These are phyloP conservation scores for Candida silvatica DNA, from an alignment of 805 yeast species.

Conservation along the genomic window DNA sequence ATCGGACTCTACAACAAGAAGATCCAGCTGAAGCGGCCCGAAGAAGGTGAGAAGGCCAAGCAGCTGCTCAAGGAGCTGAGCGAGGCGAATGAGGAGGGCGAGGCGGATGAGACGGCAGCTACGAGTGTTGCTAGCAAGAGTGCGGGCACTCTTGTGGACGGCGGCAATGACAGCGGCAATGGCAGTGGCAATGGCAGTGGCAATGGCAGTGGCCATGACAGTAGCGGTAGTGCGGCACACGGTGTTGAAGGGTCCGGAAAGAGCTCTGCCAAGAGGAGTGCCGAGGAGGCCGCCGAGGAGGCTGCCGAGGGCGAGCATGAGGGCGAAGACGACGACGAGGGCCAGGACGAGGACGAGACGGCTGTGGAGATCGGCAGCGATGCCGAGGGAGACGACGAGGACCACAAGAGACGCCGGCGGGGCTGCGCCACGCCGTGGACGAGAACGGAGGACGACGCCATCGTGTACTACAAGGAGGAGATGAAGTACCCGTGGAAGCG, in stretches of 20 bases:
- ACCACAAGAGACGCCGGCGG: constrained; percentile 1
- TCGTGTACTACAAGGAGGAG: constrained; percentile 29
- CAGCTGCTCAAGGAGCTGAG: constrained; percentile 3
- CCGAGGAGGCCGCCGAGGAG: constrained; percentile 4
- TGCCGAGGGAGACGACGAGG: neutral
- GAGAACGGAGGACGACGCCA: constrained; percentile 27
- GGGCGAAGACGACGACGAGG: constrained; percentile 1
- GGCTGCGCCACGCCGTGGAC: constrained; percentile 22
- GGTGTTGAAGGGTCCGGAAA: constrained; percentile 2
- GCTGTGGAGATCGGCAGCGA: neutral
- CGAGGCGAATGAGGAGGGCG: constrained; percentile 3
- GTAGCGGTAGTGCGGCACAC: constrained; percentile 1
- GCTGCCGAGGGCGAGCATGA: neutral
- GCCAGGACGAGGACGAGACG: neutral
- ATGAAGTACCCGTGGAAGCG: constrained; percentile 29
- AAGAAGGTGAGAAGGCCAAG: constrained; percentile 9
- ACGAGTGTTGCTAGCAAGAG: constrained; percentile 3
- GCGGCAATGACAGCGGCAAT: constrained; percentile 2
- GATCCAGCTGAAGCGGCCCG: constrained; percentile 16
- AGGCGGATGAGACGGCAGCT: constrained; percentile 5
- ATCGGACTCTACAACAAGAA: constrained; percentile 22
- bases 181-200: constrained; percentile 3
- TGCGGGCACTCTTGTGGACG: constrained; percentile 1
- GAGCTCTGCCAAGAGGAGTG: constrained; percentile 3
- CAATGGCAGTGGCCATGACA: neutral